Base-by-base conservation (phyloP, 257 asterid species). In the Verbascum thapsus region DNA sequence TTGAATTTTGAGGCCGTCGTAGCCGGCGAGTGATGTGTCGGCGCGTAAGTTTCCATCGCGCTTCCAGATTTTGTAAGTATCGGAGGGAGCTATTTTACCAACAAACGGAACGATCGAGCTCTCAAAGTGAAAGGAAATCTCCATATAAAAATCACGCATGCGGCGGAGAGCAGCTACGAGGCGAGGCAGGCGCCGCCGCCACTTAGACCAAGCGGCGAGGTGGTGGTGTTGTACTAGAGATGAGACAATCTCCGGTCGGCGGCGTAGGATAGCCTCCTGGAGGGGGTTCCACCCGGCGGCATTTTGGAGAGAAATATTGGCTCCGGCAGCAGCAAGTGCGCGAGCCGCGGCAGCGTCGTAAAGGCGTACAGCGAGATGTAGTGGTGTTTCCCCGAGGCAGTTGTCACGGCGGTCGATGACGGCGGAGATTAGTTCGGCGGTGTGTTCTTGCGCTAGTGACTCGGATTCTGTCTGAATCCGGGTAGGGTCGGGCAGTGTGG, bases 61-160 rank as follows among this genome's bases (percentile, higher is more conserved):
- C 72, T 92, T 92, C 99, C 99, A 92, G 73, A 92, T 92, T 79
- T 80, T 82, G 68, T 89, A 92, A 0, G 99, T 92, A 26, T 92
- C 99, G 1, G 99, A 92, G 20, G 99, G 99, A 1, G 99, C 95
- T 3, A 92, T 82, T 74, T 85, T 92, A 0, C 96, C 97, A 15
- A 89, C 90, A 58, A 92, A 87, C 4, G 99, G 99, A 8, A 92
- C 91, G 23, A 92, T 80, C 0, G 99, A 87, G 82, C 97, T 92
- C 82, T 92, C 99, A 63, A 92, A 92, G 15, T 89, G 97, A 49
- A 92, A 92, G 0, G 91, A 80, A 23, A 92, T 92, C 81, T 92
- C 99, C 99, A 89, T 89, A 66, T 92, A 92, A 72, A 92, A 92
- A 53, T 89, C 99, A 16, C 97, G 83, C 99, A 89, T 92, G 3